Conservation (phyloP, 164 flowering plant species). For the Vitis vinifera region DNA sequence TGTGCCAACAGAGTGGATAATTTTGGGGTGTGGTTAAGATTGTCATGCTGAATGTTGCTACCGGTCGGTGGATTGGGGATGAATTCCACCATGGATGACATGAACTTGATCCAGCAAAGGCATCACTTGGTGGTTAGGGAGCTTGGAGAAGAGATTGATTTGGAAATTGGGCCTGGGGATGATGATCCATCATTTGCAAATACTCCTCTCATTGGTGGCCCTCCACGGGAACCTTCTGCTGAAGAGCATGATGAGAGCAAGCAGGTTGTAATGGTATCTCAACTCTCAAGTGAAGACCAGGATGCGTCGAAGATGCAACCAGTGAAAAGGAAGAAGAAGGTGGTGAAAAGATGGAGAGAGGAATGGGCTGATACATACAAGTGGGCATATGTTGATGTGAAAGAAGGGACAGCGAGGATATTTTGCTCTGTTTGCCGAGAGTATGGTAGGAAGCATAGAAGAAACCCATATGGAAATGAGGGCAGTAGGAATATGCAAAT, state of each 20-base stretch:
- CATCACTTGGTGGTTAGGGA: slow-evolving; percentile 89
- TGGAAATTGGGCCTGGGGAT: slow-evolving; percentile 93
- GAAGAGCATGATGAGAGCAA: slow-evolving; percentile 81
- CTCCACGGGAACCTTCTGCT: slow-evolving; percentile 57
- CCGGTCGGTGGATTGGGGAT: slow-evolving; percentile 57
- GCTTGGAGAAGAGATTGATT: slow-evolving; percentile 90
- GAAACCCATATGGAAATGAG: slow-evolving; percentile 99
- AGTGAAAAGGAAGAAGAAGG: slow-evolving; percentile 88
- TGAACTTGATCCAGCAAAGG: slow-evolving; percentile 85
- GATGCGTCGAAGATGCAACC: slow-evolving; percentile 61
- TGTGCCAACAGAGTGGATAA: slow-evolving; percentile 1
- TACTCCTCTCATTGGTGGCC: slow-evolving; percentile 58
- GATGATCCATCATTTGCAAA: slow-evolving; percentile 82
- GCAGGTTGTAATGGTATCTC: slow-evolving; percentile 60
- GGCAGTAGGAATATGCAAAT: slow-evolving; percentile 99
- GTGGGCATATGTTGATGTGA: slow-evolving; percentile 95
- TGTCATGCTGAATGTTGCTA: slow-evolving; percentile 82
- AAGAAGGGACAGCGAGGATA: slow-evolving; percentile 93
- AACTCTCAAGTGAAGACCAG: slow-evolving; percentile 61
- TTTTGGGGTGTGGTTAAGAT: slow-evolving; percentile 10
- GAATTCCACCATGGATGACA: slow-evolving; percentile 89
- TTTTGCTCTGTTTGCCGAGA: slow-evolving; percentile 94
- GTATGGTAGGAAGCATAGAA: slow-evolving; percentile 92
- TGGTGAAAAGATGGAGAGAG: slow-evolving; percentile 98
- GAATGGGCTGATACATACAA: slow-evolving; percentile 99